These are phyloP conservation scores for Parascedosporium putredinis DNA, from an alignment of 2,329 filamentous ascomycete genomes.

Conservation along the genomic window DNA sequence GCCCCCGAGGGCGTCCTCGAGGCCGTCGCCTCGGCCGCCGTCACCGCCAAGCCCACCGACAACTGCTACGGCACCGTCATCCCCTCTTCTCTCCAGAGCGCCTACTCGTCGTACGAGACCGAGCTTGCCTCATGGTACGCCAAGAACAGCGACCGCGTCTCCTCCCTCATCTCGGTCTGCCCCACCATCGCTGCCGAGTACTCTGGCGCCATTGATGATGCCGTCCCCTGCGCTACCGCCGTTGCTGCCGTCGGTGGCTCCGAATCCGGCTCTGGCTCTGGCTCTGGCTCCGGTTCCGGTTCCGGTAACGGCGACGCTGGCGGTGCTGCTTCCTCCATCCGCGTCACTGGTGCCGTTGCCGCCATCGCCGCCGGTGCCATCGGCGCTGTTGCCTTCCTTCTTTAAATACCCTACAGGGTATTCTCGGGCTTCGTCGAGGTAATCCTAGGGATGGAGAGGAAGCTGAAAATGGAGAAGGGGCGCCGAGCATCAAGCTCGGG, in stretches of 20 bases:
- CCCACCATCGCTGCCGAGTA: conserved; percentile 9
- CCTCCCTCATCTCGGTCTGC: conserved; percentile 18
- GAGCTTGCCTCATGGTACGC: conserved; percentile 21
- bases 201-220: background rate
- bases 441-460: background rate
- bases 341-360: conserved; percentile 19
- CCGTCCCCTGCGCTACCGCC: conserved; percentile 9
- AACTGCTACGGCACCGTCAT: conserved; percentile 20
- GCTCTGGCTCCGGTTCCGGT: conserved; percentile 8
- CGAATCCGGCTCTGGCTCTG: conserved; percentile 14
- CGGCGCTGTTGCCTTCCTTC: conserved; percentile 15
- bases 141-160: conserved; percentile 17
- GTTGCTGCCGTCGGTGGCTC: background rate
- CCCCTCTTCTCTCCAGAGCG: conserved; percentile 20
- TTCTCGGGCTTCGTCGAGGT: background rate
- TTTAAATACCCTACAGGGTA: too few species aligned
- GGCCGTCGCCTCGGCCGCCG: conserved; percentile 16
- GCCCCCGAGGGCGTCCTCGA: conserved; percentile 8
- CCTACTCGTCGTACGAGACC: conserved; percentile 22
- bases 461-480: background rate
- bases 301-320: conserved; percentile 11
- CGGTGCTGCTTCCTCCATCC: conserved; percentile 15
- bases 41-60: conserved; percentile 18
- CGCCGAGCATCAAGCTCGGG: too few species aligned
- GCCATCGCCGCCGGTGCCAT: conserved; percentile 21